Evolutionary conservation across 2,329 filamentous ascomycete genomes (phyloP).

Genomic region (Trichophyton schoenleinii): DNA sequence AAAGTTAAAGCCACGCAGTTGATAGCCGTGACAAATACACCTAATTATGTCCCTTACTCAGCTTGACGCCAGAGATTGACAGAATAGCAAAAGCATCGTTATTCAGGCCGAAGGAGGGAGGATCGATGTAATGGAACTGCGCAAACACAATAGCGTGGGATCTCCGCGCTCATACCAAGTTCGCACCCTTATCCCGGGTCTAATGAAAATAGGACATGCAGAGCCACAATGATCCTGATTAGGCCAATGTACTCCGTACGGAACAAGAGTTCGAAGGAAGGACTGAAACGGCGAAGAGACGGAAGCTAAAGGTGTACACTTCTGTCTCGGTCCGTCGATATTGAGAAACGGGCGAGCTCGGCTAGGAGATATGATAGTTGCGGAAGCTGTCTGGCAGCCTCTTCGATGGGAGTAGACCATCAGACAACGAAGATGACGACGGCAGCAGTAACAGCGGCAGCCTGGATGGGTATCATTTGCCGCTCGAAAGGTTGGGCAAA

Average conservation of each 20-base stretch:
- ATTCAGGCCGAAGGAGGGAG: background rate
- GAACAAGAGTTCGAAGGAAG: background rate
- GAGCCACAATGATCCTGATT: background rate
- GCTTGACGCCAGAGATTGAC: background rate
- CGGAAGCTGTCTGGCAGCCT: background rate
- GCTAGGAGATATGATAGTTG: background rate
- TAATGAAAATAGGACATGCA: background rate
- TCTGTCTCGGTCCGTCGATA: background rate
- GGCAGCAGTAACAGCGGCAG: background rate
- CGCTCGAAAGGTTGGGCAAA: background rate
- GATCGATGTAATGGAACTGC: background rate
- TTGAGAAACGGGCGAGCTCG: background rate
- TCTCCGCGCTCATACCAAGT: constrained; percentile 4
- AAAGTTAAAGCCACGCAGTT: constrained; percentile 1
- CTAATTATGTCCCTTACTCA: background rate
- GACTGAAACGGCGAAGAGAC: background rate
- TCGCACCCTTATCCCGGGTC: background rate
- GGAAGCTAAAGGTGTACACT: background rate
- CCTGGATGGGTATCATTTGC: background rate
- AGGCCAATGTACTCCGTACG: background rate
- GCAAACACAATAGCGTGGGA: background rate
- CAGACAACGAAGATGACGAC: background rate
- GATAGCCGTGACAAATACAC: background rate
- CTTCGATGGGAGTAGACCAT: no score
- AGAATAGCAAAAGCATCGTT: no score